Percentiles rank a stretch among this genome's conserved stretches.
These are phyloP conservation scores for Aspergillus kassunensis DNA, from an alignment of 495 filamentous ascomycete species.

Conservation along the genomic window DNA sequence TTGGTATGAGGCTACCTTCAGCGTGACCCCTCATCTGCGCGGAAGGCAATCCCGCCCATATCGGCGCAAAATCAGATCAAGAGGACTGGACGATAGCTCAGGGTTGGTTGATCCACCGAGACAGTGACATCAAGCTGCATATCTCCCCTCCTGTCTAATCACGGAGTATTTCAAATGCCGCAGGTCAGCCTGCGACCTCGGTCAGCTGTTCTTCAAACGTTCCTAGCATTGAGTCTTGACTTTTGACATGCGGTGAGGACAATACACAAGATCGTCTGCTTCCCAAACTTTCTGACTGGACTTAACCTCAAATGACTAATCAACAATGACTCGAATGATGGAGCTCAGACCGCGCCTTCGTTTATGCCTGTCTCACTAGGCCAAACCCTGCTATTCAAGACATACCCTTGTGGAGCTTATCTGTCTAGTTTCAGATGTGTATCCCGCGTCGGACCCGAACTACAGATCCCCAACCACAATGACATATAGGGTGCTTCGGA, in stretches of 20 bases:
- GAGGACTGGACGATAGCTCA: neutral
- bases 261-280: too few relatives aligned
- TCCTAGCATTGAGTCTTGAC: neutral
- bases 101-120: conserved; percentile 6
- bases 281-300: too few relatives aligned
- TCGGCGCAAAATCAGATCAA: neutral
- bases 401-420: too few relatives aligned
- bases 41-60: conserved; percentile 1
- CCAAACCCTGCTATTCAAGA: too few relatives aligned
- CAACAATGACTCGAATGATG: too few relatives aligned
- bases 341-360: too few relatives aligned
- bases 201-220: neutral
- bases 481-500: too few relatives aligned
- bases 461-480: too few relatives aligned
- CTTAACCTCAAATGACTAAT: too few relatives aligned
- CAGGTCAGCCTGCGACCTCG: neutral
- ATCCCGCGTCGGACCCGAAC: too few relatives aligned
- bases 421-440: too few relatives aligned
- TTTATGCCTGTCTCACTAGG: too few relatives aligned
- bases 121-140: conserved; percentile 23
- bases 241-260: neutral
- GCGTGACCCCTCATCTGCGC: neutral
- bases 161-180: conserved; percentile 2
- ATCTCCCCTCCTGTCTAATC: neutral
- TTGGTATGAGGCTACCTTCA: neutral